A percentile compares a stretch with the other conserved stretches of the same genome.
These are phyloP conservation scores for Aleurites moluccanus DNA, from an alignment of 441 rosid genomes.

Conservation along the genomic window DNA sequence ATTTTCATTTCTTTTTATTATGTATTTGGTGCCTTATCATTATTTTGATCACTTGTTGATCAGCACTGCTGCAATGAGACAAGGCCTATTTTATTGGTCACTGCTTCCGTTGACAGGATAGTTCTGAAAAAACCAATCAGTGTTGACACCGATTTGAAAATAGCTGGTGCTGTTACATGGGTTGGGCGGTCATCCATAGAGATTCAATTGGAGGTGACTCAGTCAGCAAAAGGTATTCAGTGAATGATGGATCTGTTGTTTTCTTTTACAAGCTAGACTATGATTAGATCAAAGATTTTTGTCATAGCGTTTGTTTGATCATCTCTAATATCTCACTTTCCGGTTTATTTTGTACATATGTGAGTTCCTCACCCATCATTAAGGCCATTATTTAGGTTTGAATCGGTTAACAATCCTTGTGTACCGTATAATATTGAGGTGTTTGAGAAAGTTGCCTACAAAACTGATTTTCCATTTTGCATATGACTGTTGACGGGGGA, in stretches of 20 bases:
- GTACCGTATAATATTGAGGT: background rate
- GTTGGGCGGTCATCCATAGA: constrained; percentile 89
- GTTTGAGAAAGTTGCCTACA: background rate
- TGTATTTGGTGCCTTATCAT: constrained; percentile 1
- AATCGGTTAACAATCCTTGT: too few species aligned
- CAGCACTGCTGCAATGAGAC: constrained; percentile 71
- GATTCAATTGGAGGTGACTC: constrained; percentile 75
- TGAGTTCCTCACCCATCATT: background rate
- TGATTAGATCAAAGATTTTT: background rate
- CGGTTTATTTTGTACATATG: background rate
- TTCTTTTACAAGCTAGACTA: background rate
- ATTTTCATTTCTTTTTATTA: background rate
- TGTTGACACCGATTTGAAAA: constrained; percentile 65
- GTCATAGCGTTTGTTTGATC: background rate
- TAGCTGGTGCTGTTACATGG: constrained; percentile 76
- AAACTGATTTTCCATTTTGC: background rate
- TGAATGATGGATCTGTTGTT: background rate
- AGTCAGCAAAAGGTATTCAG: constrained; percentile 39
- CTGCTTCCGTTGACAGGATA: constrained; percentile 84
- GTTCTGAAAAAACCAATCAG: constrained; percentile 70
- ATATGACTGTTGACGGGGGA: background rate
- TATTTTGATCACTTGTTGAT: constrained; percentile 25
- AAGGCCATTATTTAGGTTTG: background rate
- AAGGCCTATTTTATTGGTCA: constrained; percentile 74
- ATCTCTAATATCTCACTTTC: background rate